Base-by-base conservation (phyloP, 1,284 basidiomycete species). In the Taiwanofungus camphoratus region DNA sequence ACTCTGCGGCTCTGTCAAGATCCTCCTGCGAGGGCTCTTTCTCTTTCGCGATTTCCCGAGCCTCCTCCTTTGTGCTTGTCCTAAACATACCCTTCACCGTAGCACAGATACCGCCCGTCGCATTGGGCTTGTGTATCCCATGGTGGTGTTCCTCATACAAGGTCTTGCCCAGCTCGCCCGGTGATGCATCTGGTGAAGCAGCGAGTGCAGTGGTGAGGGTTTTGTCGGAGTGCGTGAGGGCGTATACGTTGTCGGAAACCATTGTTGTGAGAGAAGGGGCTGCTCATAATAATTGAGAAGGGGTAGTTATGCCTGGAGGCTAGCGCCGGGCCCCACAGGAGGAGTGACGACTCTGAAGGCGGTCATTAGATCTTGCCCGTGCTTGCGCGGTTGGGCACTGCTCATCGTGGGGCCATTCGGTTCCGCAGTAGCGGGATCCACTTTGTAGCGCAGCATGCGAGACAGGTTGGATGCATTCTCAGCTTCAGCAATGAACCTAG, bases 1-100 rank as follows among this genome's bases (percentile, higher is more conserved):
- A 66, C 36, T 56, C 47, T n/a, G 55, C 64, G 11, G 64, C 67
- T 19, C 59, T 50, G 38, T 68, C 65, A 13, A 71, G 52, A 39
- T 66, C 62, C n/a, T 60, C 60, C 22, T 52, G 21, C 8, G 57
- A 59, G 37, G 55, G 52, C 16, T 57, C 51, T 20, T 47, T 38
- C 16, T 53, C 29, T 19, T 20, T 2, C 34, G 19, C 11, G 31
- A 36, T 33, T 44, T 38, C 45, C 45, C 52, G 18, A 39, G 44
- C 31, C 15, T 45, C 36, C 15, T 45, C 41, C n/a, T 41, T 22
- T 12, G 42, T 38, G 15, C 19, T 6, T n/a, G 32, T 39, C 32
- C 43, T 51, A 39, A 51, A 21, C 41, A 48, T 39, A 21, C 36
- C 24, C 23, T 27, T 39, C 16, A 44, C 23, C 3, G 42, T 43